Conservation (phyloP, 2,329 filamentous ascomycete species). For the Fusarium sp. region DNA sequence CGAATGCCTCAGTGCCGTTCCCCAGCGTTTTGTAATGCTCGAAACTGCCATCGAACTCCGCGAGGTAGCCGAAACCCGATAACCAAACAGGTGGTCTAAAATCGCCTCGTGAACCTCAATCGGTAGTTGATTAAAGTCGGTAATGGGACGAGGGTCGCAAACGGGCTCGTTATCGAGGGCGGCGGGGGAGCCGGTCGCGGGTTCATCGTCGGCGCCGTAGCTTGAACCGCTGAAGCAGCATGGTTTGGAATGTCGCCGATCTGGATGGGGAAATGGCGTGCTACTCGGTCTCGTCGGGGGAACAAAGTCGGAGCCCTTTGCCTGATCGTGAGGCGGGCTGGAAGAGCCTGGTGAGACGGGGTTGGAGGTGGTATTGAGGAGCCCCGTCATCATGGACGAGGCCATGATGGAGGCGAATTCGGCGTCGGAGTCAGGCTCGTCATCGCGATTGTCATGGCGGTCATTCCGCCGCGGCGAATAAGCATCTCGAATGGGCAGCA, state of each 20-base stretch:
- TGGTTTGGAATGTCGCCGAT: conserved; percentile 58
- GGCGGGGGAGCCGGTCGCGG: conserved; percentile 32
- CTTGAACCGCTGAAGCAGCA: conserved; percentile 48
- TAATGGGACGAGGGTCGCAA: conserved; percentile 40
- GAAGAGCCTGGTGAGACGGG: conserved; percentile 70
- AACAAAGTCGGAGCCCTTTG: conserved; percentile 57
- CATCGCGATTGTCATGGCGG: conserved; percentile 27
- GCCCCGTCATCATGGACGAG: conserved; percentile 55
- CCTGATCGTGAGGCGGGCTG: conserved; percentile 66
- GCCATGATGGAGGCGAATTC: conserved; percentile 57
- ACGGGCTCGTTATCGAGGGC: conserved; percentile 36
- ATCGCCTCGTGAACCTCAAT: conserved; percentile 82
- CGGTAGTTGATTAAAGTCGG: conserved; percentile 69
- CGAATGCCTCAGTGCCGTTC: conserved; percentile 76
- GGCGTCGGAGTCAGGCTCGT: conserved; percentile 47
- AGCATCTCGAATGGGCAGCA: conserved; percentile 35
- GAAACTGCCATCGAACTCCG: conserved; percentile 69
- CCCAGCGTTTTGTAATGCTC: conserved; percentile 72
- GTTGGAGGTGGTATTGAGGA: conserved; percentile 64
- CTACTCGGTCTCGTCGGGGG: conserved; percentile 68
- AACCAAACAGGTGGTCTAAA: conserved; percentile 80
- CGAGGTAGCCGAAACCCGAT: conserved; percentile 74
- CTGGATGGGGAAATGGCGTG: conserved; percentile 72
- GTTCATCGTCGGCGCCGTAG: conserved; percentile 40
- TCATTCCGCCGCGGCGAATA: conserved; percentile 37